phyloP scores from a whole-genome alignment of 2,329 filamentous ascomycete genomes.

The Pseudocercospora crystallina region DNA sequence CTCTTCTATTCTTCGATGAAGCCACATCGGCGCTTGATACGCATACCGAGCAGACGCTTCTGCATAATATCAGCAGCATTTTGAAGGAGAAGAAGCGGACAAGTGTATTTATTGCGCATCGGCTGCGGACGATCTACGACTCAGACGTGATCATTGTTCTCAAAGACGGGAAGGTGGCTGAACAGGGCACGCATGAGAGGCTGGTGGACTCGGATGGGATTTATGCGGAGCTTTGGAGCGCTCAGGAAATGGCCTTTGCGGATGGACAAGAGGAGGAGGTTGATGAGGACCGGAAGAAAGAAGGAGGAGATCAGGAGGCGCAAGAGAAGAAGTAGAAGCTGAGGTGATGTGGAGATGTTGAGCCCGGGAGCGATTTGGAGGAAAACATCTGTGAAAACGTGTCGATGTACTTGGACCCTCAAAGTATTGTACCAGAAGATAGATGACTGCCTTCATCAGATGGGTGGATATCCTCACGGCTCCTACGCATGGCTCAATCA shows the following conservation, averaged over 20 bases:
- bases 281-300: neutral
- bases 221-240: conserved; percentile 86
- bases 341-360: no score
- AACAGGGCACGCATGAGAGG: conserved; percentile 83
- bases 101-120: conserved; percentile 92
- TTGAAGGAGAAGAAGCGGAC: conserved; percentile 84
- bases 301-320: conserved; percentile 5
- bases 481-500: no score
- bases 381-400: no score
- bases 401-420: no score
- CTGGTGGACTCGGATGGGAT: conserved; percentile 76
- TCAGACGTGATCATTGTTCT: conserved; percentile 89
- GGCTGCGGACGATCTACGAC: conserved; percentile 89
- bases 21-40: conserved; percentile 91
- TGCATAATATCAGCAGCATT: conserved; percentile 91
- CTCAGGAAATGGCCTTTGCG: conserved; percentile 40
- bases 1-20: conserved; percentile 90
- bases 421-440: no score
- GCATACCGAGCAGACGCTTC: conserved; percentile 85
- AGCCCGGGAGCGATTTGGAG: no score
- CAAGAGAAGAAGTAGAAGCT: conserved; percentile 14
- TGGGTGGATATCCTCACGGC: no score
- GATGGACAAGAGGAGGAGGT: conserved; percentile 30
- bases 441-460: no score
- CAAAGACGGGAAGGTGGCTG: conserved; percentile 78